These are phyloP conservation scores for Backusella circina DNA, from an alignment of 192 early-diverging fungal genomes.

Conservation along the genomic window DNA sequence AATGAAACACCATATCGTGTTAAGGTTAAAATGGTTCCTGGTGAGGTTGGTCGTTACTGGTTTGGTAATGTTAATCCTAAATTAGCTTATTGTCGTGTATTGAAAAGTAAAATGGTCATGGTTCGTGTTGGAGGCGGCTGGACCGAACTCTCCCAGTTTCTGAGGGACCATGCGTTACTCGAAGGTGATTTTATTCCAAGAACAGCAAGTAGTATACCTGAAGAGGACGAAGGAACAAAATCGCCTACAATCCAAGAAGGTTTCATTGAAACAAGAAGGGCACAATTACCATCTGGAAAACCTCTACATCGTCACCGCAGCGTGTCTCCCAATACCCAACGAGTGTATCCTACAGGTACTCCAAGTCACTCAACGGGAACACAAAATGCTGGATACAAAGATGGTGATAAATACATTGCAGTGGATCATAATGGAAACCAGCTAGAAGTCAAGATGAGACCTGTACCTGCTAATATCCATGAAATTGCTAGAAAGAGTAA, in stretches of 20 bases:
- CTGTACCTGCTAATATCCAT: neutral
- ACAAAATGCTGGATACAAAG: constrained; percentile 17
- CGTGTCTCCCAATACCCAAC: neutral
- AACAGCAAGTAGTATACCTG: constrained; percentile 1
- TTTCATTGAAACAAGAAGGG: constrained; percentile 20
- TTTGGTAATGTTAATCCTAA: constrained; percentile 66
- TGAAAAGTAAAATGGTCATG: constrained; percentile 63
- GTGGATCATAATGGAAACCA: constrained; percentile 29
- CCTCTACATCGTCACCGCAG: neutral
- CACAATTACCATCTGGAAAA: constrained; percentile 4
- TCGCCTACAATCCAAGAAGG: constrained; percentile 23
- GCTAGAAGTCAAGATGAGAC: constrained; percentile 32
- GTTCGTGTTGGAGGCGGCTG: constrained; percentile 61
- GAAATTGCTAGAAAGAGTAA: neutral
- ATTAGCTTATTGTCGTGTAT: constrained; percentile 60
- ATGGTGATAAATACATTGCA: constrained; percentile 31
- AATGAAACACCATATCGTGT: constrained; percentile 54
- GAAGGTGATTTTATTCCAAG: constrained; percentile 32
- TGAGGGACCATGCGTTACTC: constrained; percentile 32
- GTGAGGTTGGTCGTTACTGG: constrained; percentile 60
- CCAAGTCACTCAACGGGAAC: neutral
- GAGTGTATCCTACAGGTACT: neutral
- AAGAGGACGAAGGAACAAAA: constrained; percentile 14
- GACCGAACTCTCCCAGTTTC: constrained; percentile 34
- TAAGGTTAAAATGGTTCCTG: constrained; percentile 46